Percentiles rank a stretch among this genome's conserved stretches.
Conservation (phyloP, 495 filamentous ascomycete species). For the Talaromyces stipitatus region DNA sequence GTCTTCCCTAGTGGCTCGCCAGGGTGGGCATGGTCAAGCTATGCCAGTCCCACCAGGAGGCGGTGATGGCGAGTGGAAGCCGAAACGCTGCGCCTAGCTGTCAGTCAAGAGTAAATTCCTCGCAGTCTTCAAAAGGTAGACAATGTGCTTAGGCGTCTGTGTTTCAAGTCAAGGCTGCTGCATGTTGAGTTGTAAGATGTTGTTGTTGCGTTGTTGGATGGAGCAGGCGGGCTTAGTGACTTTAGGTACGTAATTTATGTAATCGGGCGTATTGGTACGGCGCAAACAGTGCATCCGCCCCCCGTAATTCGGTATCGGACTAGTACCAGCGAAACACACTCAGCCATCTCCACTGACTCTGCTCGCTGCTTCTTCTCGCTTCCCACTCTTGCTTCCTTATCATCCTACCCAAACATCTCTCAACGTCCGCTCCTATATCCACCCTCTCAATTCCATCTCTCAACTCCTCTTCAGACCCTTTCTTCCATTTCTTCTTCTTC, state of each 20-base stretch:
- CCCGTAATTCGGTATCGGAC: neutral
- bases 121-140: neutral
- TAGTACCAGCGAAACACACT: neutral
- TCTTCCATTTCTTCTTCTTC: constrained; percentile 15
- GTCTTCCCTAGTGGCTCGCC: neutral
- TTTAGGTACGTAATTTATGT: neutral
- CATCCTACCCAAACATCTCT: neutral
- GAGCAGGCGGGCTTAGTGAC: neutral
- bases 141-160: neutral
- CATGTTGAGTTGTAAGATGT: neutral
- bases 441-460: constrained; percentile 2
- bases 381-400: constrained; percentile 4
- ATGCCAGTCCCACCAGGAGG: neutral
- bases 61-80: neutral
- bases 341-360: neutral
- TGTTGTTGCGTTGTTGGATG: neutral
- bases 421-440: constrained; percentile 5
- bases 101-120: neutral
- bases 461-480: constrained; percentile 11
- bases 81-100: neutral
- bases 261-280: neutral
- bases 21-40: constrained; percentile 1
- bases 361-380: constrained; percentile 2
- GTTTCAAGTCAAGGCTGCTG: neutral
- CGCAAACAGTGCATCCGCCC: neutral